Evolutionary conservation across 129 eudicot genomes (phyloP), one percentile per base, ranked within the genome.

Genomic region (Logfia minima): DNA sequence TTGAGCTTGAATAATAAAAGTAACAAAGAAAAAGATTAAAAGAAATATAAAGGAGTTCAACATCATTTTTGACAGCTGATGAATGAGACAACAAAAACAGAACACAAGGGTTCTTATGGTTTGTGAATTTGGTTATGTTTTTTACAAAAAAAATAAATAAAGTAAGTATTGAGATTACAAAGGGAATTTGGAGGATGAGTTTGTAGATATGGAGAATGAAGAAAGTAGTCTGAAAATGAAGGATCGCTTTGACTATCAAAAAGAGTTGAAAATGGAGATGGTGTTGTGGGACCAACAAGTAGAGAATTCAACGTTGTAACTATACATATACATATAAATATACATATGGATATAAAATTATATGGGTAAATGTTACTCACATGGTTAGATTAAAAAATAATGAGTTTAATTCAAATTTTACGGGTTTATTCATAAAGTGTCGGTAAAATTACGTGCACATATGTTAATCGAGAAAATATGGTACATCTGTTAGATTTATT

Each of bases 241-340:
- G 74, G 59, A 67, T 67, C 80, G 80, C 22, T 80, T 80, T 80
- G 84, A 80, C 84, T 67, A 53, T 0, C 79, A 43, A 43, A 67
- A 31, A 80, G 80, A 59, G 76, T 80, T 75, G 84, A 75, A 80
- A 28, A 59, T 1, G 18, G 11, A 45, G 35, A 22, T 19, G 63
- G 28, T 16, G 62, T 6, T n/a, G 62, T 19, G 61, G 71, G 51
- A 41, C 70, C 70, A 53, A 71, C 78, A 70, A 61, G 19, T 8
- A 70, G 66, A 67, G 58, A 60, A 45, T 78, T 70, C 53, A 41
- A 60, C 11, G 3, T 32, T 39, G 32, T 61, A 19, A n/a, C n/a
- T n/a, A n/a, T n/a, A n/a, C n/a, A n/a, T n/a, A n/a, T n/a, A n/a
- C n/a, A n/a, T n/a, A n/a, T n/a, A n/a, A 24, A 21, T 69, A 8